Conservation (phyloP, 139 green algal species). For the Coelastrella sp. region DNA sequence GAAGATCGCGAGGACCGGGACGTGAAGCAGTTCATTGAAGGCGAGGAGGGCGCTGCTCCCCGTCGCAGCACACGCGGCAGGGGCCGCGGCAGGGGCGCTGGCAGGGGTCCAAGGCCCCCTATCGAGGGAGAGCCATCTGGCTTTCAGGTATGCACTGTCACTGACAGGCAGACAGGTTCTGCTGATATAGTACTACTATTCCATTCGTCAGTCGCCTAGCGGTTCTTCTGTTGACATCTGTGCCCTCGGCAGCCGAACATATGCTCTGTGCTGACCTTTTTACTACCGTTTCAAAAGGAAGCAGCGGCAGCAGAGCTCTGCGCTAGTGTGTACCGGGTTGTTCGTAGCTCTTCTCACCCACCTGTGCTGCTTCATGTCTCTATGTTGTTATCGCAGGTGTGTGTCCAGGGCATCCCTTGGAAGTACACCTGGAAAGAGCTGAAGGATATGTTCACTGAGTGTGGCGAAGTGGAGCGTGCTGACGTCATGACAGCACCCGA, state of each 20-base stretch:
- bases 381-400: constrained; percentile 71
- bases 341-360: too few relatives aligned
- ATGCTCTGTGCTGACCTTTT: too few relatives aligned
- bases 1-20: constrained; percentile 97
- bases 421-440: constrained; percentile 87
- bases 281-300: too few relatives aligned
- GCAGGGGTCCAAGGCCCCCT: constrained; percentile 26
- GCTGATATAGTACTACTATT: too few relatives aligned
- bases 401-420: constrained; percentile 95
- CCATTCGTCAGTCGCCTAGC: too few relatives aligned
- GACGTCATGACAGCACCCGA: constrained; percentile 86
- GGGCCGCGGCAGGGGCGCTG: constrained; percentile 43
- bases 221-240: too few relatives aligned
- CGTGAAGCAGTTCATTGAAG: constrained; percentile 84
- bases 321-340: too few relatives aligned
- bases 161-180: too few relatives aligned
- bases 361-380: not conserved
- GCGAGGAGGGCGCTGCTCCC: constrained; percentile 46
- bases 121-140: constrained; percentile 67
- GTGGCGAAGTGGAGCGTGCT: constrained; percentile 75
- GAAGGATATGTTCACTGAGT: constrained; percentile 81
- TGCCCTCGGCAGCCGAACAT: too few relatives aligned
- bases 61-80: constrained; percentile 15
- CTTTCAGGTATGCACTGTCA: constrained; percentile 67
- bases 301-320: too few relatives aligned